Base-by-base conservation (phyloP, 176 grass and related monocot species). In the Carex scoparia region DNA sequence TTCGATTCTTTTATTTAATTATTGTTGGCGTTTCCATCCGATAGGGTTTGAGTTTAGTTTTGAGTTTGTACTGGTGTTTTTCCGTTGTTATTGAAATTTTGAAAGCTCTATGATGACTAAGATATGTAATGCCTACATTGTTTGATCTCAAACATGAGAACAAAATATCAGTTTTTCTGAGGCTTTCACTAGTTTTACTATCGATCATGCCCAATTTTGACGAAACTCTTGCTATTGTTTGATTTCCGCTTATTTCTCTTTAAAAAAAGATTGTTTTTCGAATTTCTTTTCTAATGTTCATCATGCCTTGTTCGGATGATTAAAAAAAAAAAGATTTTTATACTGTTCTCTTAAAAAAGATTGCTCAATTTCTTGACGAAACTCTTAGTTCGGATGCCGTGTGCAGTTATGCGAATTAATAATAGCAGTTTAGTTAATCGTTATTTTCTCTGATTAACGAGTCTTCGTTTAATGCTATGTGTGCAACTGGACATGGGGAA, bases 91-190 rank as follows among this genome's bases (percentile, higher is more conserved):
- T 30, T 62, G 10, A 54, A 32, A 4, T 67, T n/a, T 4, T 67
- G 35, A 51, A 83, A 69, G 81, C 61, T 66, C 61, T 2, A 27
- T 83, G 81, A 83, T 48, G 81, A 83, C n/a, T 5, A 69, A 83
- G 7, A 83, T 10, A 68, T n/a, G 1, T 65, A 10, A 76, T 79
- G 84, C 68, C 84, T 85, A 78, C 84, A 85, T 83, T 83, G 81
- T 83, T 83, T 83, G 81, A 83, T 83, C 62, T 83, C 64, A 64
- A 66, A 65, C 13, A 13, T 83, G 81, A 83, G 19, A 69, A 83
- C 7, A 85, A 61, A 76, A 35, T 19, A 33, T 69, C 19, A 60
- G 10, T 49, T 35, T n/a, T 79, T 66, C 75, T 79, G 64, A 79
- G 63, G 63, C 59, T 56, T 86, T 86, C 59, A 54, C 44, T 65